Base-by-base conservation (phyloP, 1,284 basidiomycete genomes). In the Serendipita sp. region DNA sequence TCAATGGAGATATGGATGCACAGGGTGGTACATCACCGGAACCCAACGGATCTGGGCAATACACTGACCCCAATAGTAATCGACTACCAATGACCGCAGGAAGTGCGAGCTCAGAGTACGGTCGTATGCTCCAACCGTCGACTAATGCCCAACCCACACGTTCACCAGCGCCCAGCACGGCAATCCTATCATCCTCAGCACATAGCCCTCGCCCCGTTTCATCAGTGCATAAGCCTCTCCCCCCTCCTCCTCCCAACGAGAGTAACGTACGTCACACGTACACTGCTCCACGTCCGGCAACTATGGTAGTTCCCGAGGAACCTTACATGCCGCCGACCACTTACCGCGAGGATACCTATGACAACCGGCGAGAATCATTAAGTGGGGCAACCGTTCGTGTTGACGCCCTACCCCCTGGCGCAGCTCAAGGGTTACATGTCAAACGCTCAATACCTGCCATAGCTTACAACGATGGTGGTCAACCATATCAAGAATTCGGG, bases 301-400 rank as follows among this genome's bases (percentile, higher is more conserved):
- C 53, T 22, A 42, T 60, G 13, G 6, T 53, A 22, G 43, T 43
- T 5, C 35, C 53, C 32, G 30, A 44, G 38, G 64, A 64, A 42
- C 60, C 32, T 10, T 58, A 6, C 32, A 64, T n/a, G 44, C 64
- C 38, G 41, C 43, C 13, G 38, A 75, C 75, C 38, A 22, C 66
- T 69, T 10, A 65, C 68, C 8, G 67, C 72, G 29, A 72, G 71
- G 60, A 73, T 77, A 61, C 76, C 76, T n/a, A 68, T 72, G 85
- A 88, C 64, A 67, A 68, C 44, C 77, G 88, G 64, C 76, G 88
- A 60, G 88, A 89, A 70, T 89, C 88, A 1, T 89, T 90, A 67
- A 76, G 80, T 49, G 88, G 87, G 10, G 72, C 82, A 32, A 74
- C 79, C 8, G 79, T 82, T 2, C 76, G 77, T 29, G 81, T 85